Evolutionary conservation across 2,329 filamentous ascomycete genomes (phyloP), one percentile per base, ranked within the genome.

Genomic region (Aspergillus brunneoviolaceus): DNA sequence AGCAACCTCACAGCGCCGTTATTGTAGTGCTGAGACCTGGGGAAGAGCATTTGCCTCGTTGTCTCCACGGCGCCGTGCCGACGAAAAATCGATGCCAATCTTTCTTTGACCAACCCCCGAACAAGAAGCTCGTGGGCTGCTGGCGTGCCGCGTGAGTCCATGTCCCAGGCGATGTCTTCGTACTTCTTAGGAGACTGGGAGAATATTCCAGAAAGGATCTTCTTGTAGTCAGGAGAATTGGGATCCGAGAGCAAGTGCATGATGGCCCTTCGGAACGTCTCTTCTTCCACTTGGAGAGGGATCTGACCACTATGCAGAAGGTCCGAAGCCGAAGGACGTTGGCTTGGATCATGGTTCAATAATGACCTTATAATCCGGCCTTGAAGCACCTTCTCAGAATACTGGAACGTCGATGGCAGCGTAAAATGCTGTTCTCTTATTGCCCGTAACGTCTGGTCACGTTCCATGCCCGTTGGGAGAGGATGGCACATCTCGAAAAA

Each of bases 401-500:
- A 81, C 0, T 85, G 81, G 72, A 96, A 96, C 49, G 91, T 88
- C 0, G 81, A 67, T 1, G 95, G 94, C 29, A 98, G 81, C 5
- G 79, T 76, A 45, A 92, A 88, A 12, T 86, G 81, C 45, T 86
- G 85, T 65, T 87, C 83, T 50, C 91, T 85, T 48, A 97, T 82
- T 57, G 84, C 80, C 55, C 89, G 84, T 29, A 97, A 81, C 4
- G 93, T 82, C 47, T 82, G 78, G 62, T 85, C 83, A 47, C 87
- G 80, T 69, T 89, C 87, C 84, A 88, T 88, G 2, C 79, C 81
- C 0, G 87, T 89, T 19, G 79, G 79, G 49, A 89, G 76, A 3
- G 83, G 78, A 65, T 85, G 81, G 70, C 90, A 96, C 95, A 99
- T 99, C 76, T 99, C 95, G 67, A 97, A 98, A 78, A 99, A 96